phyloP scores from a whole-genome alignment of 2,329 filamentous ascomycete genomes.

The Graphiopsis chlorocephala region DNA sequence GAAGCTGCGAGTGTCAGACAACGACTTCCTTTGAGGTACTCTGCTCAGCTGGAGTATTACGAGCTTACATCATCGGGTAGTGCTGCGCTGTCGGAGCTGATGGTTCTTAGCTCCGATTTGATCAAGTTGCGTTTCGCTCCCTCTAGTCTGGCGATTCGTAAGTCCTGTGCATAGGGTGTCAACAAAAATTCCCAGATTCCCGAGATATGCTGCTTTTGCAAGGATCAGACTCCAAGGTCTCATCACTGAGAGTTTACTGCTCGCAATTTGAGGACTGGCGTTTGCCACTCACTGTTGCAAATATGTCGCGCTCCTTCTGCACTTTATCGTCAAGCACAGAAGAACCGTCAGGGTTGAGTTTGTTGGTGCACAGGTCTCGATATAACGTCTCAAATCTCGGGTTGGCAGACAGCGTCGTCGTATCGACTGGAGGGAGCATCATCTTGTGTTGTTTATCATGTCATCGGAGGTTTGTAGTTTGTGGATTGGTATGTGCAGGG shows the following conservation, averaged over 20 bases:
- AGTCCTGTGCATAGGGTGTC: constrained; percentile 32
- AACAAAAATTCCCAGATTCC: not conserved
- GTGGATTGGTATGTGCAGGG: not conserved
- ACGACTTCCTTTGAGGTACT: not conserved
- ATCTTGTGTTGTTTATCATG: not conserved
- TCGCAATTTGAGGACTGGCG: not conserved
- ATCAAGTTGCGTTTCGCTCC: constrained; percentile 36
- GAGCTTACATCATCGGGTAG: constrained; percentile 39
- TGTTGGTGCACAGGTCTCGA: constrained; percentile 43
- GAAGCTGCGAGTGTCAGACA: constrained; percentile 30
- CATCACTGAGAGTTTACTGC: not conserved
- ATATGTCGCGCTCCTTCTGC: constrained; percentile 40
- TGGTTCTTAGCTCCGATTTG: constrained; percentile 33
- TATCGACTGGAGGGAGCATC: constrained; percentile 45
- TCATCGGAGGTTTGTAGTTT: not conserved
- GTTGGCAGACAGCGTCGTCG: constrained; percentile 38
- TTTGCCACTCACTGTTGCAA: constrained; percentile 34
- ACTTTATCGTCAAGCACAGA: constrained; percentile 42
- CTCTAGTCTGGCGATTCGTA: constrained; percentile 36
- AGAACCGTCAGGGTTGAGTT: constrained; percentile 45
- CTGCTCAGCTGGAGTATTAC: not conserved
- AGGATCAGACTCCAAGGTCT: not conserved
- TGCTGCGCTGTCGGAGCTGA: constrained; percentile 35
- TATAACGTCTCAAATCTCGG: constrained; percentile 47
- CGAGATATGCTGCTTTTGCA: not conserved